These are phyloP conservation scores for Lagerstroemia speciosa DNA, from an alignment of 345 rosid species.

Conservation along the genomic window DNA sequence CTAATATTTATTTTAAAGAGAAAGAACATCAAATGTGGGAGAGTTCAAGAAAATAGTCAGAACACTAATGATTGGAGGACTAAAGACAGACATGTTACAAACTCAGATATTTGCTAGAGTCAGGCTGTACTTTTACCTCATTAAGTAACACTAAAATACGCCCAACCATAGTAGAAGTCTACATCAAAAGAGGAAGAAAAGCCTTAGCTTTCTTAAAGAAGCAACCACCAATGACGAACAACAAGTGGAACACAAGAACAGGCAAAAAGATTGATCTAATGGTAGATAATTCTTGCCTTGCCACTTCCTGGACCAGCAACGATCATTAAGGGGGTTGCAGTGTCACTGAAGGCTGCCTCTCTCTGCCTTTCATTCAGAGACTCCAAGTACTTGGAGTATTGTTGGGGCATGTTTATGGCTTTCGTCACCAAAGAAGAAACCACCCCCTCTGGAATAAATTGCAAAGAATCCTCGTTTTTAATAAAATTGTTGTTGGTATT, in stretches of 20 bases:
- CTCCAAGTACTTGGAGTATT: slow-evolving; percentile 49
- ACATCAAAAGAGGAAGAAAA: slow-evolving; percentile 17
- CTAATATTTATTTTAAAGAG: slow-evolving; percentile 28
- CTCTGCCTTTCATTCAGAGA: slow-evolving; percentile 72
- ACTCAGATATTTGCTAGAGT: neutral
- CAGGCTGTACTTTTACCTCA: slow-evolving; percentile 39
- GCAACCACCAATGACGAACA: slow-evolving; percentile 1
- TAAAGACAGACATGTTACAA: neutral
- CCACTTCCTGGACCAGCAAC: slow-evolving; percentile 98
- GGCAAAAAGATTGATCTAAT: neutral
- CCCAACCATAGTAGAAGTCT: slow-evolving; percentile 98
- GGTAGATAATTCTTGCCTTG: slow-evolving; percentile 42
- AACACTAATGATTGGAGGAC: neutral
- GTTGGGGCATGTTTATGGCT: slow-evolving; percentile 44
- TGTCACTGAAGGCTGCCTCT: slow-evolving; percentile 75
- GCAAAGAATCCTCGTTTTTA: neutral
- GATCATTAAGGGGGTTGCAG: slow-evolving; percentile 76
- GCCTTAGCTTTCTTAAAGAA: slow-evolving; percentile 8
- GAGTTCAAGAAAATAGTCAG: neutral
- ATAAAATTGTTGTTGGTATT: neutral
- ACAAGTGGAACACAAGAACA: slow-evolving; percentile 1
- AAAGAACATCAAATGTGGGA: neutral
- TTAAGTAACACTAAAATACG: slow-evolving; percentile 65
- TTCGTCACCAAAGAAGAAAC: slow-evolving; percentile 17
- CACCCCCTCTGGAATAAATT: neutral